Evolutionary conservation across 345 rosid genomes (phyloP).

Genomic region (Moricandia arvensis): DNA sequence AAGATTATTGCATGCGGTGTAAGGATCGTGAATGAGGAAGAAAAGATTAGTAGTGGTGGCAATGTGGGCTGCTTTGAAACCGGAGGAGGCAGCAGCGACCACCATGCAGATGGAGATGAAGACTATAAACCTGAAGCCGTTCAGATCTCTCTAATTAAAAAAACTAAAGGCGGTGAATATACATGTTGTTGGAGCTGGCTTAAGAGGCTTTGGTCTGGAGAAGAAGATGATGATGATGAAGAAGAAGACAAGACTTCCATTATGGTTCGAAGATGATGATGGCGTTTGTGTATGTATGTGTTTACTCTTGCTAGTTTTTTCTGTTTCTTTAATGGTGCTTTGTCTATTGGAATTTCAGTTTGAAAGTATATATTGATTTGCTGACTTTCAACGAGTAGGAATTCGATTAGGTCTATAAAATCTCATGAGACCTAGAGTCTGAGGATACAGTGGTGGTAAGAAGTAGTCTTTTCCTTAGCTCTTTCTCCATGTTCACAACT

Average conservation of each 20-base stretch:
- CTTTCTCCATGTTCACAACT: too few species aligned
- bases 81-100: not conserved
- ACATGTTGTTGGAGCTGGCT: not conserved
- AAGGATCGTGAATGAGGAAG: not conserved
- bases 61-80: not conserved
- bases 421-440: too few species aligned
- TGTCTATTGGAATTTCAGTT: not conserved
- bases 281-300: not conserved
- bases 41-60: not conserved
- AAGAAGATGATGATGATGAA: not conserved
- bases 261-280: not conserved
- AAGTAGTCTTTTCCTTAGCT: too few species aligned
- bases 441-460: too few species aligned
- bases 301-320: not conserved
- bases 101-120: not conserved
- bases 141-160: not conserved
- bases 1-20: conserved; percentile 22
- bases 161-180: not conserved
- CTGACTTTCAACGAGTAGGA: too few species aligned
- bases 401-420: too few species aligned
- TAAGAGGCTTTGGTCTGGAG: not conserved
- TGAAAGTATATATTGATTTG: not conserved
- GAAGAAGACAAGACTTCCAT: too few species aligned
- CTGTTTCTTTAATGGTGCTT: not conserved
- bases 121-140: not conserved